Percentiles rank a stretch among this genome's conserved stretches.
Conservation (phyloP, 331 rosid genomes). For the Ulmus americana region DNA sequence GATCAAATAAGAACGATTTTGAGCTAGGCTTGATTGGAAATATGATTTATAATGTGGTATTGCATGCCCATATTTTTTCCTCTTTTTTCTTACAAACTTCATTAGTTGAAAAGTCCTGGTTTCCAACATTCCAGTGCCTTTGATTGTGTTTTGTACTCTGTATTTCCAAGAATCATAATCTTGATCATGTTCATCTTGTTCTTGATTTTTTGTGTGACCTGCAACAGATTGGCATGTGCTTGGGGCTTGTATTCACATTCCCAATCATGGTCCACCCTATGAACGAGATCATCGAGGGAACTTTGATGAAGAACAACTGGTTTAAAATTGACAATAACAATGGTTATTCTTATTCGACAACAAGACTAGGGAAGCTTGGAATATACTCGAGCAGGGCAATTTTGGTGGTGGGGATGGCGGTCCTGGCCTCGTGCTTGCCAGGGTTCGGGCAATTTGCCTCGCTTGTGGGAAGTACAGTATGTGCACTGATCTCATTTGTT, state of each 20-base stretch:
- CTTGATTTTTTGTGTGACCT: constrained; percentile 6
- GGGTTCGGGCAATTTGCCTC: constrained; percentile 67
- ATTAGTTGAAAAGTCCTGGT: neutral
- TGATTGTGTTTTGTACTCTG: no score
- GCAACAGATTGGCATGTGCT: constrained; percentile 66
- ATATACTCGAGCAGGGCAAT: constrained; percentile 49
- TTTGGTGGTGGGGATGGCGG: constrained; percentile 54
- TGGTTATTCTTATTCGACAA: constrained; percentile 21
- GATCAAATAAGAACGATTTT: neutral
- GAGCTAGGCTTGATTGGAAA: neutral
- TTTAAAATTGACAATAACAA: constrained; percentile 14
- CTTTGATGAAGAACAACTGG: constrained; percentile 28
- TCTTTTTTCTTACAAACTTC: neutral
- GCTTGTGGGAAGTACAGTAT: constrained; percentile 77
- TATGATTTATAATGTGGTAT: neutral
- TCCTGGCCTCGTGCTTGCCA: constrained; percentile 62
- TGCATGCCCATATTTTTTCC: neutral
- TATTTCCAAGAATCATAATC: no score
- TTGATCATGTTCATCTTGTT: neutral
- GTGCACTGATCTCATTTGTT: constrained; percentile 78
- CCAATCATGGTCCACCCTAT: constrained; percentile 83
- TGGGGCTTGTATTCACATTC: constrained; percentile 77
- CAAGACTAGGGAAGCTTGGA: constrained; percentile 26
- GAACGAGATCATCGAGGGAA: constrained; percentile 70
- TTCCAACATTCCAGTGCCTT: no score